phyloP scores from a whole-genome alignment of 2,329 filamentous ascomycete species.

The Diaporthe velutina region DNA sequence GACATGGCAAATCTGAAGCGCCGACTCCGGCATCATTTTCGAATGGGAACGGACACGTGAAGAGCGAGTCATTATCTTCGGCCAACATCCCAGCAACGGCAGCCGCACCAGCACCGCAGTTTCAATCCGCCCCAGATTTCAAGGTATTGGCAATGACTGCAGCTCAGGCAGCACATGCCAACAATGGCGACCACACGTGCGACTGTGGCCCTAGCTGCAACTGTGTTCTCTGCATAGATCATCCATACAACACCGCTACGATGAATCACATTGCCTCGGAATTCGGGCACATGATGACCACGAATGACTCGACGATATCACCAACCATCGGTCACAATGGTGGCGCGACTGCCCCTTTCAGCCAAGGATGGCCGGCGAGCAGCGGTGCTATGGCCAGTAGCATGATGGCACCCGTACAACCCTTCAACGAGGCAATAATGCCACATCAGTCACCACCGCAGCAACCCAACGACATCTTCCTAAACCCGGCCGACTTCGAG shows the following conservation, averaged over 20 bases:
- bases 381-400: slow-evolving; percentile 26
- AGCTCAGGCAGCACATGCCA: slow-evolving; percentile 5
- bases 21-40: slow-evolving; percentile 11
- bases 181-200: slow-evolving; percentile 59
- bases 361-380: slow-evolving; percentile 34
- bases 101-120: slow-evolving; percentile 47
- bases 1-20: slow-evolving; percentile 57
- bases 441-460: slow-evolving; percentile 36
- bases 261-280: slow-evolving; percentile 50
- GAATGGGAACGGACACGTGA: slow-evolving; percentile 38
- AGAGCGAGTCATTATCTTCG: slow-evolving; percentile 43
- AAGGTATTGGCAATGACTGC: slow-evolving; percentile 54
- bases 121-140: slow-evolving; percentile 52
- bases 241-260: slow-evolving; percentile 76
- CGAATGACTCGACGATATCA: slow-evolving; percentile 33
- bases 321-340: slow-evolving; percentile 35
- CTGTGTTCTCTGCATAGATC: slow-evolving; percentile 76
- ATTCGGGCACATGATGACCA: slow-evolving; percentile 45
- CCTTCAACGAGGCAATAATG: slow-evolving; percentile 27
- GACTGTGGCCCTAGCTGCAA: slow-evolving; percentile 75
- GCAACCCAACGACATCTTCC: slow-evolving; percentile 36
- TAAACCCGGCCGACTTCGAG: slow-evolving; percentile 40
- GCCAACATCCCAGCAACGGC: slow-evolving; percentile 36
- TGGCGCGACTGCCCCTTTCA: slow-evolving; percentile 36
- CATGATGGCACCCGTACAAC: slow-evolving; percentile 34